Percentiles rank a stretch among this genome's conserved stretches.
phyloP scores from a whole-genome alignment of 2,329 filamentous ascomycete species.

The Diaporthe sp. region DNA sequence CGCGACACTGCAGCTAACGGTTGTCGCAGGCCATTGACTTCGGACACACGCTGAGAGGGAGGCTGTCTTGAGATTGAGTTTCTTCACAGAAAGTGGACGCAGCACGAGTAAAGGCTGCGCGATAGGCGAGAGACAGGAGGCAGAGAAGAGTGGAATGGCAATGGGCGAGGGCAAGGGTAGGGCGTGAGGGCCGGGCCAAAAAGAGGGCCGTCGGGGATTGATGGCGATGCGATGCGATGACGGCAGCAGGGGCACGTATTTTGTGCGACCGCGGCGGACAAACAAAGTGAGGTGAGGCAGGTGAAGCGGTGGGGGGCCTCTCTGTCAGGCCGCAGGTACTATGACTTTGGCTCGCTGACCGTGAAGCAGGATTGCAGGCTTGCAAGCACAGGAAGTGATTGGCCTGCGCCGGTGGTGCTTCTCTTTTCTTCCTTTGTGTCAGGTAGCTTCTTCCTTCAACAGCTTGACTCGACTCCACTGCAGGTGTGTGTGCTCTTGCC shows the following conservation, averaged over 20 bases:
- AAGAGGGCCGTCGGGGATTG: conserved; percentile 32
- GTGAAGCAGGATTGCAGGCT: neutral
- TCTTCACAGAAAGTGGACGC: neutral
- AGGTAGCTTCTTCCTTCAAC: conserved; percentile 2
- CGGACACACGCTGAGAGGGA: conserved; percentile 16
- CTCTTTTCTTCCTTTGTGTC: neutral
- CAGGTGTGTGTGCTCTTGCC: neutral
- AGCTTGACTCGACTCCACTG: conserved; percentile 30
- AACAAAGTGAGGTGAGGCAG: conserved; percentile 24
- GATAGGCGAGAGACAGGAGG: neutral
- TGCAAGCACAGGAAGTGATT: neutral
- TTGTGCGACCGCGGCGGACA: conserved; percentile 26
- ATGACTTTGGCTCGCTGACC: neutral
- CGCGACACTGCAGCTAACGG: conserved; percentile 68
- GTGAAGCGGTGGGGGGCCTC: neutral
- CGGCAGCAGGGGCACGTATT: conserved; percentile 23
- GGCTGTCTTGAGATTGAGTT: neutral
- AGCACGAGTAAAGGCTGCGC: neutral
- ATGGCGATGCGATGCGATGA: conserved; percentile 25
- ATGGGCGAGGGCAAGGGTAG: neutral
- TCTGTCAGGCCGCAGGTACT: neutral
- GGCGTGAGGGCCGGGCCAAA: conserved; percentile 15
- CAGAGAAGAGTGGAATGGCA: neutral
- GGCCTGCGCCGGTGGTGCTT: neutral
- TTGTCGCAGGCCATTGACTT: conserved; percentile 71